Percentiles rank a stretch among this genome's conserved stretches.
These are phyloP conservation scores for Pelargonium citronellum DNA, from an alignment of 441 rosid species.

Conservation along the genomic window DNA sequence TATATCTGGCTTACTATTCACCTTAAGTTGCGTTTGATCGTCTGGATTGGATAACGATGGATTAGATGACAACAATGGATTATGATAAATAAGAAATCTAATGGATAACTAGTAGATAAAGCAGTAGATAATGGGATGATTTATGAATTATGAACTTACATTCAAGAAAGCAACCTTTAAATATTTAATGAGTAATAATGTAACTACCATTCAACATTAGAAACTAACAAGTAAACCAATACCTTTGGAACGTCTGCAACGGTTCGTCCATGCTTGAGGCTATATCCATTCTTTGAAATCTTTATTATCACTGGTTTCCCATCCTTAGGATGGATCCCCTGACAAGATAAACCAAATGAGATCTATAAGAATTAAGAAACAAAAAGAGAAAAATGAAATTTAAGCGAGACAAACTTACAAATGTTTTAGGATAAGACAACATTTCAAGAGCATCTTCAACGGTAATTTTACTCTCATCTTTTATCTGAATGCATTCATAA, in stretches of 20 bases:
- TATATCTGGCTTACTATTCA: neutral
- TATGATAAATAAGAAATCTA: neutral
- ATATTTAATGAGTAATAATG: neutral
- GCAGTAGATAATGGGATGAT: neutral
- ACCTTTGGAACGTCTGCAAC: slow-evolving; percentile 1
- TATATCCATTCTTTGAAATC: slow-evolving; percentile 3
- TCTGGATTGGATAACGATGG: too few relatives aligned
- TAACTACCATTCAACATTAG: neutral
- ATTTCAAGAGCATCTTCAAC: slow-evolving; percentile 4
- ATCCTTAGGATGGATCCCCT: slow-evolving; percentile 5
- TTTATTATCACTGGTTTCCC: slow-evolving; percentile 6
- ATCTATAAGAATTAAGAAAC: neutral
- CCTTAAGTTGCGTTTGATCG: too few relatives aligned
- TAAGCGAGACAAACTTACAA: slow-evolving; percentile 7
- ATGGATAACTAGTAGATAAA: too few relatives aligned
- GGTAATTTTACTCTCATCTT: neutral
- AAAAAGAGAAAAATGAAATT: neutral
- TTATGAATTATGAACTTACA: neutral
- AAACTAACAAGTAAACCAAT: neutral
- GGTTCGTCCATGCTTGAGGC: slow-evolving; percentile 3
- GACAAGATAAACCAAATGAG: slow-evolving; percentile 6
- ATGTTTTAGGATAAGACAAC: slow-evolving; percentile 5
- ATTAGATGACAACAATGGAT: too few relatives aligned
- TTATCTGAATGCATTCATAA: neutral
- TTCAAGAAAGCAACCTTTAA: neutral